Conservation (phyloP, 129 eudicot species). For the Pulicaria dysenterica region DNA sequence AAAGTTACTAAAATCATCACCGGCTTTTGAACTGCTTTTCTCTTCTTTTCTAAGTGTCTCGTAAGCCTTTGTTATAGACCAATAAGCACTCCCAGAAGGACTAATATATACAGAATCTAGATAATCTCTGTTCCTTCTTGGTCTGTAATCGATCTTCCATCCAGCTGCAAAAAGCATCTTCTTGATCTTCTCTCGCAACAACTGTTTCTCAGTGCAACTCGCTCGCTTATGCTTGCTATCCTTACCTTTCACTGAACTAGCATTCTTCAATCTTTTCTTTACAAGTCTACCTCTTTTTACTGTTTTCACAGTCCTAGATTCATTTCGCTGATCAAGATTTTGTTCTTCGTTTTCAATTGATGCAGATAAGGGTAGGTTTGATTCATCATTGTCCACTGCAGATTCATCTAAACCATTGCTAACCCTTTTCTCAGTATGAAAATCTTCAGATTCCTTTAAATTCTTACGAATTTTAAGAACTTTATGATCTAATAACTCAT, state of each 20-base stretch:
- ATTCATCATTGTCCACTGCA: slow-evolving; percentile 45
- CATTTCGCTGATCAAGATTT: slow-evolving; percentile 51
- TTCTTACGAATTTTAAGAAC: slow-evolving; percentile 30
- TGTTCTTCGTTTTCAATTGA: slow-evolving; percentile 46
- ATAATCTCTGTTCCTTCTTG: slow-evolving; percentile 82
- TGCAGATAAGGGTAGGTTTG: slow-evolving; percentile 42
- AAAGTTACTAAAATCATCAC: slow-evolving; percentile 49
- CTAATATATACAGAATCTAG: slow-evolving; percentile 87
- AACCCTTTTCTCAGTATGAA: slow-evolving; percentile 40
- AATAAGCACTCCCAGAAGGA: slow-evolving; percentile 82
- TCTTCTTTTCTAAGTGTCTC: slow-evolving; percentile 83
- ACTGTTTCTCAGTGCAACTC: slow-evolving; percentile 79
- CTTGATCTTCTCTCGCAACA: slow-evolving; percentile 75
- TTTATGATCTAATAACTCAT: slow-evolving; percentile 52
- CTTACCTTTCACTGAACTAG: slow-evolving; percentile 39
- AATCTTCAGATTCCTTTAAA: slow-evolving; percentile 33
- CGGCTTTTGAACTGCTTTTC: slow-evolving; percentile 33
- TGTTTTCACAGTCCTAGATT: slow-evolving; percentile 5
- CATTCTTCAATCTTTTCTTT: slow-evolving; percentile 33
- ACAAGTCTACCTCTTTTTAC: slow-evolving; percentile 34
- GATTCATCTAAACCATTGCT: slow-evolving; percentile 50
- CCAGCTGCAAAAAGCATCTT: slow-evolving; percentile 81
- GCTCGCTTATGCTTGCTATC: slow-evolving; percentile 72
- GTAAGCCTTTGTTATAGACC: slow-evolving; percentile 93
- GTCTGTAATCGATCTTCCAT: slow-evolving; percentile 95